Evolutionary conservation across 352 stramenopile genomes (phyloP).

Genomic region (Phytophthora europaea): DNA sequence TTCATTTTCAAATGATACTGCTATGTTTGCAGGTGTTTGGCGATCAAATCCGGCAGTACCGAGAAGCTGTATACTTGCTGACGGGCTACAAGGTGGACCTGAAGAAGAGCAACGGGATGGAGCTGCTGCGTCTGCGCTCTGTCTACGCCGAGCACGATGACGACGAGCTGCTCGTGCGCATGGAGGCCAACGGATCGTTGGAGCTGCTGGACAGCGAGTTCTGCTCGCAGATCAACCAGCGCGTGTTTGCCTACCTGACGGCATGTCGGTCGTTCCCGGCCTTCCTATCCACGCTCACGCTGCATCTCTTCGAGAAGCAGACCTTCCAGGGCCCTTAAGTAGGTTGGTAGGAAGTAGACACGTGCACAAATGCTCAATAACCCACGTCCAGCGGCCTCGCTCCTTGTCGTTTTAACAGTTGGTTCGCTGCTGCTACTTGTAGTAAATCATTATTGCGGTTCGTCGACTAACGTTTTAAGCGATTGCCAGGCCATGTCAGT

Average conservation of each 20-base stretch:
- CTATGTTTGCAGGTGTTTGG: slow-evolving; percentile 67
- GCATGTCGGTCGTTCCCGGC: slow-evolving; percentile 91
- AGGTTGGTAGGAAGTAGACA: not conserved
- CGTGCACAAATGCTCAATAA: slow-evolving; percentile 28
- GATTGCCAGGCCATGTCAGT: slow-evolving; percentile 2
- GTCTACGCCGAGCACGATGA: slow-evolving; percentile 89
- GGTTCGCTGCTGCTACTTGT: not conserved
- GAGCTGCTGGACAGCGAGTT: slow-evolving; percentile 90
- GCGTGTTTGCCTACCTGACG: slow-evolving; percentile 41
- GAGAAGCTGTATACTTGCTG: slow-evolving; percentile 90
- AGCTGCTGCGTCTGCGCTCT: slow-evolving; percentile 80
- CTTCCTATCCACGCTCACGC: slow-evolving; percentile 90
- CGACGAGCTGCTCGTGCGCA: slow-evolving; percentile 88
- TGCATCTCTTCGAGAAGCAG: slow-evolving; percentile 92
- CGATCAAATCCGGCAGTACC: slow-evolving; percentile 91
- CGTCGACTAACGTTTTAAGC: not conserved
- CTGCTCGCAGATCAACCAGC: slow-evolving; percentile 64
- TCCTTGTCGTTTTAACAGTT: not conserved
- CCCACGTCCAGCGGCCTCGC: not conserved
- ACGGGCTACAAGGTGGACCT: slow-evolving; percentile 92
- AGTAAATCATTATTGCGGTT: not conserved
- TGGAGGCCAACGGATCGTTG: slow-evolving; percentile 76
- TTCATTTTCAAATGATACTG: not conserved
- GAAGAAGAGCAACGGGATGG: slow-evolving; percentile 81
- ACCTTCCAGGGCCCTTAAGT: slow-evolving; percentile 83